phyloP scores from a whole-genome alignment of 495 filamentous ascomycete species.

The Letharia columbiana region DNA sequence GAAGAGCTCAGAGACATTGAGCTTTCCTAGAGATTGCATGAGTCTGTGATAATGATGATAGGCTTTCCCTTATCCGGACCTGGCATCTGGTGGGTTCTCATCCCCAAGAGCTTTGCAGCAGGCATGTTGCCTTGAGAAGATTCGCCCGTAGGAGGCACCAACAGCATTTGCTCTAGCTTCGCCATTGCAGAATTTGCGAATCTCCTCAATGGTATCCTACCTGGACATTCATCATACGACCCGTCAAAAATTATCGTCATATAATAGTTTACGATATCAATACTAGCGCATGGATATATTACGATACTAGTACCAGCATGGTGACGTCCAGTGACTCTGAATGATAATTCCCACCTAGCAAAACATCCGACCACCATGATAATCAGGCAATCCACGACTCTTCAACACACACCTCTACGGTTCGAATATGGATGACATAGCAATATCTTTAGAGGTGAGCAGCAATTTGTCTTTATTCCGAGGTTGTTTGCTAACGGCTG shows the following conservation, averaged over 20 bases:
- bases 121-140: conserved; percentile 22
- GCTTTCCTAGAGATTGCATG: conserved; percentile 48
- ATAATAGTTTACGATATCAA: conserved; percentile 5
- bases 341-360: neutral
- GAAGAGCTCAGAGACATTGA: conserved; percentile 68
- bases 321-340: neutral
- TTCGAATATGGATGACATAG: conserved; percentile 18
- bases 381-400: conserved; percentile 7
- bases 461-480: neutral
- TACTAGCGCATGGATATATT: conserved; percentile 1
- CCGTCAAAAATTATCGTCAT: neutral
- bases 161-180: neutral
- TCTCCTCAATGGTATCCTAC: neutral
- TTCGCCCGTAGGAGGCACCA: neutral
- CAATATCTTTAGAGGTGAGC: conserved; percentile 16
- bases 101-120: conserved; percentile 40
- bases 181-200: neutral
- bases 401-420: neutral
- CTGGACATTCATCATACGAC: neutral
- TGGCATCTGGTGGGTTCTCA: conserved; percentile 38
- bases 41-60: conserved; percentile 1
- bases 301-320: neutral
- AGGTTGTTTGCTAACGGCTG: neutral
- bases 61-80: conserved; percentile 25
- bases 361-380: conserved; percentile 3